phyloP scores from a whole-genome alignment of 768 basidiomycete genomes.

The Leccinum uliginosum region DNA sequence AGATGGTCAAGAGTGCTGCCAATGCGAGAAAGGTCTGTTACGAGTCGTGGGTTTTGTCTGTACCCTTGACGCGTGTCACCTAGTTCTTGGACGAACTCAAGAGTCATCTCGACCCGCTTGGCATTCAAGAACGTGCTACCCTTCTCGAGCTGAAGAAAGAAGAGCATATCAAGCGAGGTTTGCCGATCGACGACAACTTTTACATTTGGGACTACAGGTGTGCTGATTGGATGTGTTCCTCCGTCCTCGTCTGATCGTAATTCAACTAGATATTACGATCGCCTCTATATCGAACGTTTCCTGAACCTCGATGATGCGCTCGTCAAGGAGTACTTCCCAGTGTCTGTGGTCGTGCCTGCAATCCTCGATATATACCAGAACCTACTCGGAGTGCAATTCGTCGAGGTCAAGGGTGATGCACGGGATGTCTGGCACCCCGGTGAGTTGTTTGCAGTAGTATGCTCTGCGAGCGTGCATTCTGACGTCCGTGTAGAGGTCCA shows the following conservation, averaged over 20 bases:
- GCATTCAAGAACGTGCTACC: constrained; percentile 56
- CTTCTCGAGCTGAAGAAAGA: constrained; percentile 73
- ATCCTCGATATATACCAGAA: constrained; percentile 80
- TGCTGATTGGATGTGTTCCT: not conserved
- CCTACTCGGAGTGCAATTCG: constrained; percentile 68
- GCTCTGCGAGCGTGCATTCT: not conserved
- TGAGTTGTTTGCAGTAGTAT: constrained; percentile 22
- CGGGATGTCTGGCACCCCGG: constrained; percentile 76
- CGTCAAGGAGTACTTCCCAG: constrained; percentile 88
- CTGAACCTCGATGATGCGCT: constrained; percentile 67
- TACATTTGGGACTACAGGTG: constrained; percentile 85
- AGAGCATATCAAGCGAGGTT: constrained; percentile 42
- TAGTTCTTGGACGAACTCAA: constrained; percentile 80
- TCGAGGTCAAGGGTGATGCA: constrained; percentile 47
- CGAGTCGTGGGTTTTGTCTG: not conserved
- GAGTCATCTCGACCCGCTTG: constrained; percentile 68
- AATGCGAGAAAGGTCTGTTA: constrained; percentile 50
- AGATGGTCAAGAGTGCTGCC: constrained; percentile 76
- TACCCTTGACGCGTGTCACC: not conserved
- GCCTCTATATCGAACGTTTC: constrained; percentile 51
- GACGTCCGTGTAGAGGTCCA: constrained; percentile 55
- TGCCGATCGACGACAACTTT: constrained; percentile 57
- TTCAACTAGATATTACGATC: constrained; percentile 17
- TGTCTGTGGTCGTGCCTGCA: constrained; percentile 69
- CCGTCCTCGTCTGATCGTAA: not conserved